These are phyloP conservation scores for Neofusicoccum ribis DNA, from an alignment of 2,329 filamentous ascomycete species.

Conservation along the genomic window DNA sequence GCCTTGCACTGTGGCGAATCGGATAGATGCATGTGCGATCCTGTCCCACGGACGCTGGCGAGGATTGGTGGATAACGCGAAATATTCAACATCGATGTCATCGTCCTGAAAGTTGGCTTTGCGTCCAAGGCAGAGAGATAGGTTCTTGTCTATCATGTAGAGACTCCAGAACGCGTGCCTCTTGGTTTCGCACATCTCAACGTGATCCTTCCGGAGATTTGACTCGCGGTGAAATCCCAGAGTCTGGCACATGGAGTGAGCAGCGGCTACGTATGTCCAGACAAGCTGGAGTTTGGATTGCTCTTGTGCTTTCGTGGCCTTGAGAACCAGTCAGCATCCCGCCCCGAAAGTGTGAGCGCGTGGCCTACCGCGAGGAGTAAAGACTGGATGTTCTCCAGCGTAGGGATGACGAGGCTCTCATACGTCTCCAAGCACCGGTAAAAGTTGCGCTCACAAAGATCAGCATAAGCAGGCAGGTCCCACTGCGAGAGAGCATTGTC, in stretches of 20 bases:
- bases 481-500: slow-evolving; percentile 25
- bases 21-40: slow-evolving; percentile 30
- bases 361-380: slow-evolving; percentile 30
- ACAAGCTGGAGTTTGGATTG: slow-evolving; percentile 28
- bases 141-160: slow-evolving; percentile 41
- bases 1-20: slow-evolving; percentile 36
- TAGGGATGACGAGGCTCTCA: slow-evolving; percentile 28
- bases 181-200: slow-evolving; percentile 32
- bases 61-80: slow-evolving; percentile 25
- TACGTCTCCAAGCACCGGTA: slow-evolving; percentile 40
- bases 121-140: slow-evolving; percentile 39
- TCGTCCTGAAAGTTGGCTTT: slow-evolving; percentile 41
- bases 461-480: slow-evolving; percentile 33
- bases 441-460: slow-evolving; percentile 46
- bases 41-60: neutral
- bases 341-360: neutral
- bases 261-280: neutral
- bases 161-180: slow-evolving; percentile 39
- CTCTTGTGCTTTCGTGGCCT: slow-evolving; percentile 34
- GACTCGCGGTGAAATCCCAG: slow-evolving; percentile 39
- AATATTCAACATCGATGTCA: slow-evolving; percentile 30
- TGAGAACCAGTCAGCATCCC: neutral
- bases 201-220: slow-evolving; percentile 35
- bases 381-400: slow-evolving; percentile 38
- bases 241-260: slow-evolving; percentile 30